Evolutionary conservation across 2,329 filamentous ascomycete genomes (phyloP), one percentile per base, ranked within the genome.

Genomic region (Huntiella abstrusa): DNA sequence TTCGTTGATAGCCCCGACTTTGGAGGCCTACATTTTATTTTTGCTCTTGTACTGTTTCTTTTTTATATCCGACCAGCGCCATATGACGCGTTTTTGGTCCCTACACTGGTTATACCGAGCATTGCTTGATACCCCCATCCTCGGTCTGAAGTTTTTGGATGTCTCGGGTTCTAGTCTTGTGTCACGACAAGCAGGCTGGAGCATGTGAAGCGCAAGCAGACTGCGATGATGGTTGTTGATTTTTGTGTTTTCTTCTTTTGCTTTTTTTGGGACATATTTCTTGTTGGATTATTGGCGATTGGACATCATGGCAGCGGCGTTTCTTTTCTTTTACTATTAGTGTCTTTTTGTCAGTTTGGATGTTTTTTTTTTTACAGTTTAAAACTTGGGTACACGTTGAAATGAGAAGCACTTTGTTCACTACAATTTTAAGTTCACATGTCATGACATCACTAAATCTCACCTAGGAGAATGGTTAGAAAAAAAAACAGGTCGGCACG

Each of bases 321-420:
- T 41, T 42, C 42, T n/a, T 38, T 43, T 17, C 22, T 47, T 47
- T 43, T 13, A 33, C 37, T 37, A 17, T 47, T n/a, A 17, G 32
- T 28, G 33, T 28, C 17, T 37, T 34, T 40, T 17, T 16, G 19
- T 45, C 17, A n/a, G 37, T 34, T 22, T 45, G 34, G 7, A 28
- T 28, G 33, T 28, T 19, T 37, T 34, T 12, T 12, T 28, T 28
- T 28, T 28, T 7, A 7, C 22, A 28, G 22, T 28, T 28, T 28
- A 37, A 37, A 37, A 13, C 35, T 13, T 37, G 35, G 16, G 16
- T 37, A 37, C n/a, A 37, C 35, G 35, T 37, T 17, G 35, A 37
- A 37, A 37, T 13, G 16, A 37, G 35, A 17, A 13, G 35, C n/a
- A 37, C 16, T 37, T 37, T 37, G n/a, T 37, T 17, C 11, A 37